Evolutionary conservation across 2,329 filamentous ascomycete species (phyloP).

Genomic region (Aureobasidium lini): DNA sequence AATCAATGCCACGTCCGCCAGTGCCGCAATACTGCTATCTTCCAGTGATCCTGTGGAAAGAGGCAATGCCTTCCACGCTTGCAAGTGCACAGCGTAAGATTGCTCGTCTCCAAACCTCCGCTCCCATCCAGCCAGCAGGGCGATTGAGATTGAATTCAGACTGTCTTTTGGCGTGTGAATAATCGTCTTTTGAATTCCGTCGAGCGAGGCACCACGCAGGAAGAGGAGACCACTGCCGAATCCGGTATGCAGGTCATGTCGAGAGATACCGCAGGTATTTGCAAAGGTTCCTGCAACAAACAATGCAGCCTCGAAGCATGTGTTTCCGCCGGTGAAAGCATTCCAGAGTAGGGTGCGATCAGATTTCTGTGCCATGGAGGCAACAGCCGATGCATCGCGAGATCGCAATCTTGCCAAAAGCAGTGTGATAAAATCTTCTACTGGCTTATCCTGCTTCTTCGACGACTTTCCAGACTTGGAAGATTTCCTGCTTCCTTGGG

Average conservation of each 20-base stretch:
- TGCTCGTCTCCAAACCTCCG: constrained; percentile 19
- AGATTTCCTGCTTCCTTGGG: background rate
- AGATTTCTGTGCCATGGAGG: constrained; percentile 17
- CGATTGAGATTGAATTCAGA: constrained; percentile 19
- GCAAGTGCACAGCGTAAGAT: constrained; percentile 20
- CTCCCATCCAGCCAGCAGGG: constrained; percentile 22
- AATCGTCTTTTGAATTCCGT: constrained; percentile 18
- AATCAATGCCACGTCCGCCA: constrained; percentile 19
- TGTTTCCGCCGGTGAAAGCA: constrained; percentile 16
- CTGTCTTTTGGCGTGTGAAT: constrained; percentile 14
- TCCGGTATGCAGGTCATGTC: constrained; percentile 10
- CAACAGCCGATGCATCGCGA: constrained; percentile 8
- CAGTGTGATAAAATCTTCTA: background rate
- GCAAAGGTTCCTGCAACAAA: constrained; percentile 19
- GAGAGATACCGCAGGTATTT: constrained; percentile 18
- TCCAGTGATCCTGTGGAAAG: constrained; percentile 16
- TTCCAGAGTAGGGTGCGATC: constrained; percentile 18
- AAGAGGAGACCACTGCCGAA: constrained; percentile 18
- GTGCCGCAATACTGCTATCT: constrained; percentile 17
- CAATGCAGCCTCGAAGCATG: constrained; percentile 19
- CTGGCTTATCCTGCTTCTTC: background rate
- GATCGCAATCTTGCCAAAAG: constrained; percentile 13
- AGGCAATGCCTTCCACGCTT: constrained; percentile 18
- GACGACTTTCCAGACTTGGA: background rate
- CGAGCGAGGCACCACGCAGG: constrained; percentile 19